phyloP scores from a whole-genome alignment of 148 eudicot genomes.

The Oxyria digyna region DNA sequence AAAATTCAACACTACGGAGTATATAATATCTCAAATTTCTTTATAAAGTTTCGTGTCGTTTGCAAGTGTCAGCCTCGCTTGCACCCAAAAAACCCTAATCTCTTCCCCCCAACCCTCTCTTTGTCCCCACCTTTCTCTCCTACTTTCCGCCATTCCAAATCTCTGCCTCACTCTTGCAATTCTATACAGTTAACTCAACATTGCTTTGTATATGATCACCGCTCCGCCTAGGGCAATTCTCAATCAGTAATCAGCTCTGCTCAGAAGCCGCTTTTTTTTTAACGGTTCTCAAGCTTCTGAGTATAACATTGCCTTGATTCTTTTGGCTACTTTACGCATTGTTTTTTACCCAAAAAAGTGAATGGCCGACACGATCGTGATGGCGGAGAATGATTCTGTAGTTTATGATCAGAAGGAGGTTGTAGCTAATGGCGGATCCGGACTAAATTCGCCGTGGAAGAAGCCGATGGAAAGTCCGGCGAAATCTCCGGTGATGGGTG shows the following conservation, averaged over 20 bases:
- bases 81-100: conserved; percentile 27
- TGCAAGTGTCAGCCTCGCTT: conserved; percentile 7
- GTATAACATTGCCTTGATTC: not conserved
- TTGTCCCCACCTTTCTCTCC: conserved; percentile 12
- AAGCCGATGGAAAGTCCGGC: conserved; percentile 19
- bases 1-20: too few relatives aligned
- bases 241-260: not conserved
- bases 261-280: not conserved
- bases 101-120: conserved; percentile 11
- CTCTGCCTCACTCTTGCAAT: not conserved
- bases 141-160: conserved; percentile 2
- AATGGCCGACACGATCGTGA: conserved; percentile 22
- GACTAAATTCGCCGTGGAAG: conserved; percentile 73
- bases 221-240: not conserved
- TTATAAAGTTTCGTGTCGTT: conserved; percentile 6
- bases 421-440: conserved; percentile 8
- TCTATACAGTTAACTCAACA: not conserved
- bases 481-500: conserved; percentile 30
- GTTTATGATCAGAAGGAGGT: conserved; percentile 27
- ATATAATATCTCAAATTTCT: not conserved
- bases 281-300: not conserved
- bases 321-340: not conserved
- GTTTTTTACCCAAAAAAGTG: not conserved
- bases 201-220: not conserved
- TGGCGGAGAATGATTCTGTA: conserved; percentile 36